Conservation (phyloP, 2,329 filamentous ascomycete genomes). For the Zymoseptoria passerinii region DNA sequence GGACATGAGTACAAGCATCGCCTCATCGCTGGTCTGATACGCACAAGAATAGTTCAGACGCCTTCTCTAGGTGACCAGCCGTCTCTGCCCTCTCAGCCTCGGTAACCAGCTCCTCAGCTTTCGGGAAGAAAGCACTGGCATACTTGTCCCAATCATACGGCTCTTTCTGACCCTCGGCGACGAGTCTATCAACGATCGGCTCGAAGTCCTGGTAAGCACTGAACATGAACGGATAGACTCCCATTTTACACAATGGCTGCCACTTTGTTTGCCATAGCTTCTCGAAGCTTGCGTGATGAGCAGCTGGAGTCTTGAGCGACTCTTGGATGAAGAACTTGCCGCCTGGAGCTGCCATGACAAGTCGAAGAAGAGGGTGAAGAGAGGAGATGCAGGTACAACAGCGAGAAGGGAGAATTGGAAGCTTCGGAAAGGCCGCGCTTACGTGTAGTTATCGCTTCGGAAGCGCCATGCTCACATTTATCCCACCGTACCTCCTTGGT, state of each 20-base stretch:
- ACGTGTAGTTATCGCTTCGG: neutral
- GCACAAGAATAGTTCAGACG: constrained; percentile 56
- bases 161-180: constrained; percentile 54
- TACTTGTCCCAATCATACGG: constrained; percentile 56
- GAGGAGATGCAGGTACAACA: neutral
- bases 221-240: constrained; percentile 61
- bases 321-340: constrained; percentile 40
- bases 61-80: constrained; percentile 42
- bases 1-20: too few species aligned
- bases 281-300: constrained; percentile 41
- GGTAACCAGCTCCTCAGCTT: constrained; percentile 48
- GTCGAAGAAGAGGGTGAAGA: neutral
- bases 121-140: constrained; percentile 53
- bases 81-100: constrained; percentile 45
- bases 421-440: neutral
- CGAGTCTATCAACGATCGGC: constrained; percentile 57
- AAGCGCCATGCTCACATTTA: neutral
- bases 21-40: too few species aligned
- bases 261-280: constrained; percentile 66
- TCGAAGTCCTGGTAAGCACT: constrained; percentile 59
- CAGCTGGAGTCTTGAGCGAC: constrained; percentile 34
- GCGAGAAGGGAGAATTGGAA: neutral
- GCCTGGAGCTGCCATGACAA: constrained; percentile 19
- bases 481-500: neutral
- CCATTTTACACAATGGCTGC: constrained; percentile 52